phyloP scores from a whole-genome alignment of 768 basidiomycete genomes.

The Gloeostereum incarnatum region DNA sequence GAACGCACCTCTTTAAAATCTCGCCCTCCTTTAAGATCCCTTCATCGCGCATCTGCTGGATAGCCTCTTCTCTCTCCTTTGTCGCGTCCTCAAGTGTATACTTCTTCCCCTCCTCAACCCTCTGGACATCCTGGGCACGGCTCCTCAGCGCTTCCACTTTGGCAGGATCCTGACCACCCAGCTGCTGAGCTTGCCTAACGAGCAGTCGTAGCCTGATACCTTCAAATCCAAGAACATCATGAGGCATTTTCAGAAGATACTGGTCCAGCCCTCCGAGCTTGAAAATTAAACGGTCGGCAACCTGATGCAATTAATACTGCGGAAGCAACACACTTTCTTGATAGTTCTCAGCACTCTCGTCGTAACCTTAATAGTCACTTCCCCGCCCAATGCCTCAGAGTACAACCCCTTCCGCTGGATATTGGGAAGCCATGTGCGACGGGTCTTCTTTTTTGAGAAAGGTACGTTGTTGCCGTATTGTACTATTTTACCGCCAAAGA shows the following conservation, averaged over 20 bases:
- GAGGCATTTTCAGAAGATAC: slow-evolving; percentile 46
- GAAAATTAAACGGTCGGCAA: neutral
- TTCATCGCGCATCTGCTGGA: neutral
- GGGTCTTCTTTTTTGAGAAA: slow-evolving; percentile 82
- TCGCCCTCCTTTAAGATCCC: neutral
- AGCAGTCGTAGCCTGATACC: slow-evolving; percentile 40
- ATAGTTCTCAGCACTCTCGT: slow-evolving; percentile 73
- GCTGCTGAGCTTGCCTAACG: slow-evolving; percentile 15
- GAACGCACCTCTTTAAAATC: neutral
- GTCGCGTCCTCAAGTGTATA: neutral
- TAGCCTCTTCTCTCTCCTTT: slow-evolving; percentile 1
- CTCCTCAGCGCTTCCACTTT: neutral
- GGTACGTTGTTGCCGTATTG: slow-evolving; percentile 86
- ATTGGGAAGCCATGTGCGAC: slow-evolving; percentile 84
- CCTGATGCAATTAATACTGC: neutral
- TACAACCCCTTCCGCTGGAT: slow-evolving; percentile 67
- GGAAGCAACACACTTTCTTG: slow-evolving; percentile 53
- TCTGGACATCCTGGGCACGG: neutral
- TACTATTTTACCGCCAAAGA: slow-evolving; percentile 76
- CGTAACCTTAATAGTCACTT: slow-evolving; percentile 62
- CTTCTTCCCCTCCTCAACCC: neutral
- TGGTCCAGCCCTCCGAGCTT: slow-evolving; percentile 67
- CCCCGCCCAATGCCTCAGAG: slow-evolving; percentile 53
- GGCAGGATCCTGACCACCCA: neutral
- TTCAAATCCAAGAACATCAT: slow-evolving; percentile 26